These are phyloP conservation scores for Fraxinus ornus DNA, from an alignment of 305 asterid genomes.

Conservation along the genomic window DNA sequence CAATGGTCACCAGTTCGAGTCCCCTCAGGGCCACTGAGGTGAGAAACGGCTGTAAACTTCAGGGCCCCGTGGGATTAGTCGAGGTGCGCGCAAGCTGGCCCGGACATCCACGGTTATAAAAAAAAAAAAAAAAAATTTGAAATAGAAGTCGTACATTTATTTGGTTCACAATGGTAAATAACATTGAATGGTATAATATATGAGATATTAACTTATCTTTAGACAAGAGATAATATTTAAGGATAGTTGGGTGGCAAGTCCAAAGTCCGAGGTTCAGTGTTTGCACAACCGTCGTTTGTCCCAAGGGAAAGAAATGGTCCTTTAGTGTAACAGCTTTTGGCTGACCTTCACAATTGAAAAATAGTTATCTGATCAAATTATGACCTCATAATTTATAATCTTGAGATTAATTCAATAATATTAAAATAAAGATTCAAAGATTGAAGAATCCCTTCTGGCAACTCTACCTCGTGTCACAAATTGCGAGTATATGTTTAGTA, in stretches of 20 bases:
- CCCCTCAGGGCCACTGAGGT: no score
- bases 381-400: background rate
- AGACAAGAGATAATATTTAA: background rate
- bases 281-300: constrained; percentile 28
- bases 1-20: no score
- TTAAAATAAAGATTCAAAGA: background rate
- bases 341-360: constrained; percentile 2
- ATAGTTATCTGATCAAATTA: background rate
- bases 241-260: constrained; percentile 22
- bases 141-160: constrained; percentile 25
- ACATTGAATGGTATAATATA: background rate
- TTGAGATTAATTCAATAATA: background rate
- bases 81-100: no score
- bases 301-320: constrained; percentile 31
- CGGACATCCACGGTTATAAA: no score
- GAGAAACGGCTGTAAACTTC: no score
- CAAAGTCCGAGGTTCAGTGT: constrained; percentile 22
- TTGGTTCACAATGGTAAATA: background rate
- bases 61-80: no score
- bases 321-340: constrained; percentile 24
- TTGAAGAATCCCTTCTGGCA: background rate
- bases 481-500: background rate
- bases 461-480: background rate
- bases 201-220: background rate
- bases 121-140: no score